Evolutionary conservation across 1,284 basidiomycete species (phyloP).

Genomic region (Leccinum huronense): DNA sequence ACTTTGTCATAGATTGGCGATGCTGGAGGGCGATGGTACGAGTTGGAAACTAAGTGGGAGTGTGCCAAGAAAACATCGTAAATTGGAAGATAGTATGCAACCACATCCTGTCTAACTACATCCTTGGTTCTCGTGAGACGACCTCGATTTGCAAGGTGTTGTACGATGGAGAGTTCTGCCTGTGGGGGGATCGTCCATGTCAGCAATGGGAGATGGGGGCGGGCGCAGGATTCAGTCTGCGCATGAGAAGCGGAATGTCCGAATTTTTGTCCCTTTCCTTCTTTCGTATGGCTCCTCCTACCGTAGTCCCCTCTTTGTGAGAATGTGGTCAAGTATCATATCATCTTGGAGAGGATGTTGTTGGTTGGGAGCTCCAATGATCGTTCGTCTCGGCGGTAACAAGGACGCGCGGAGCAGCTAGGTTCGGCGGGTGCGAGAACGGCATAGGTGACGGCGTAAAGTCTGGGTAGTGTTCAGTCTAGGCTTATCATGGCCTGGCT

Average conservation of each 20-base stretch:
- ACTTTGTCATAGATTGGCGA: constrained; percentile 52
- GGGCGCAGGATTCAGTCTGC: constrained; percentile 19
- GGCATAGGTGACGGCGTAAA: constrained; percentile 92
- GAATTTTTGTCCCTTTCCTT: too few relatives aligned
- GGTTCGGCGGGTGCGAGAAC: constrained; percentile 98
- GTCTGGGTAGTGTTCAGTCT: constrained; percentile 44
- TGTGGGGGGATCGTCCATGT: constrained; percentile 27
- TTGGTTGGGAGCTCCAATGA: constrained; percentile 75
- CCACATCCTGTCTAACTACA: constrained; percentile 33
- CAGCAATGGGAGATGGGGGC: too few relatives aligned
- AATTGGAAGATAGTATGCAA: constrained; percentile 38
- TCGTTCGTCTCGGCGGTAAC: constrained; percentile 83
- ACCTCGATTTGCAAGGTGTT: constrained; percentile 69
- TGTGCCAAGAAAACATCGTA: constrained; percentile 70
- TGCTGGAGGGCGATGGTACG: constrained; percentile 94
- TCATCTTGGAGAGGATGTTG: constrained; percentile 81
- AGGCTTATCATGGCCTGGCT: constrained; percentile 30
- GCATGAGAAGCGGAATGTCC: too few relatives aligned
- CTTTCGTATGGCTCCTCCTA: too few relatives aligned
- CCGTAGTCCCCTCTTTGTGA: constrained; percentile 43
- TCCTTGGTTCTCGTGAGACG: constrained; percentile 19
- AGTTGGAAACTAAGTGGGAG: constrained; percentile 85
- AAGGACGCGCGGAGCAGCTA: constrained; percentile 91
- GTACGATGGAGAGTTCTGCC: constrained; percentile 76
- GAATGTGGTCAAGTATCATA: constrained; percentile 96